Conservation (phyloP, 225 moss, liverwort and hornwort species). For the Physcomitrellopsis africana region DNA sequence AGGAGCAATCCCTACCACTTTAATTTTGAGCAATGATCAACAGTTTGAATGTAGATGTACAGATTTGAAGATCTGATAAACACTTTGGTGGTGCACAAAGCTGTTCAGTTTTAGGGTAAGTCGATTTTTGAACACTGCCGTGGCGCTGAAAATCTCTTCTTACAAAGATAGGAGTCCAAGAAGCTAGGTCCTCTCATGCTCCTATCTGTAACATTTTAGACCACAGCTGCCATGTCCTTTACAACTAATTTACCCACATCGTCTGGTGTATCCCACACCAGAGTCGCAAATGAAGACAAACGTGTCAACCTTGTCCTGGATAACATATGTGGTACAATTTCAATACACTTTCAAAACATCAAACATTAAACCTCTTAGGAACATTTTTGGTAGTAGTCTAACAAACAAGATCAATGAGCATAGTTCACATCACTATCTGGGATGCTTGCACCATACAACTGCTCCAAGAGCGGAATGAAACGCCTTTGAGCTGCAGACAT, state of each 20-base stretch:
- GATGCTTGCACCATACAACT: neutral
- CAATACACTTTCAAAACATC: too few species aligned
- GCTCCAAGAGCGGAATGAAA: neutral
- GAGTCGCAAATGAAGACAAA: slow-evolving; percentile 14
- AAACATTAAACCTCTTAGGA: neutral
- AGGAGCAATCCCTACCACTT: too few species aligned
- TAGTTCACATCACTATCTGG: too few species aligned
- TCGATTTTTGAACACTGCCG: neutral
- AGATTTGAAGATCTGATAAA: too few species aligned
- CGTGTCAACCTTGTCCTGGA: slow-evolving; percentile 25
- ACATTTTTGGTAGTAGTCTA: too few species aligned
- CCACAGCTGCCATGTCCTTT: neutral
- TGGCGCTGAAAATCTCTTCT: neutral
- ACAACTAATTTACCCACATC: slow-evolving; percentile 6
- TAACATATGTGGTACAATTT: neutral
- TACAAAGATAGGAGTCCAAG: slow-evolving; percentile 1
- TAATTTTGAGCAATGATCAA: too few species aligned
- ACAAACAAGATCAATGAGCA: too few species aligned
- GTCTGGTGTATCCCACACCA: slow-evolving; percentile 16
- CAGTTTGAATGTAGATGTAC: too few species aligned
- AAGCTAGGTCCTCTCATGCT: neutral
- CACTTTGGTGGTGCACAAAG: neutral
- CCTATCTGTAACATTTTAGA: neutral
- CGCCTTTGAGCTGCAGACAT: neutral
- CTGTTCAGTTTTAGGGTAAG: neutral